Percentiles rank a stretch among this genome's conserved stretches.
Evolutionary conservation across 192 early-diverging fungal species (phyloP).

Genomic region (Coemansia aciculifera): DNA sequence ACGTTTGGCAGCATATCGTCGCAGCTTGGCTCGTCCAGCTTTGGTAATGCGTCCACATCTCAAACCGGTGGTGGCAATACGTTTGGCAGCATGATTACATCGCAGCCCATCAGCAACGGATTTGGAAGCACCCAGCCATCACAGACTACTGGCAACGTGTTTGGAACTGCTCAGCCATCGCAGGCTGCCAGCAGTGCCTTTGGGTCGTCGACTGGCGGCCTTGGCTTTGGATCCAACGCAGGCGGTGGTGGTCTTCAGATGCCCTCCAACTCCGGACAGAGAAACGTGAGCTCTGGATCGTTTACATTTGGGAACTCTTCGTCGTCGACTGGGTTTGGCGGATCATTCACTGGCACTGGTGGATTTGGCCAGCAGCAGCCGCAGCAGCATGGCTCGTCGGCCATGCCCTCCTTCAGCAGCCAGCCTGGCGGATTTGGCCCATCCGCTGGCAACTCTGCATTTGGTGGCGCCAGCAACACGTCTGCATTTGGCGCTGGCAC

Average conservation of each 20-base stretch:
- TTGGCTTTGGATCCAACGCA: constrained; percentile 1
- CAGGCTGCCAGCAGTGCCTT: constrained; percentile 10
- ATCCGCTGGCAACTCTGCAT: constrained; percentile 22
- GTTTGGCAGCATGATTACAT: constrained; percentile 11
- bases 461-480: constrained; percentile 24
- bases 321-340: constrained; percentile 31
- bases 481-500: constrained; percentile 23
- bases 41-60: constrained; percentile 2
- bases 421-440: constrained; percentile 27
- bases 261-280: background rate
- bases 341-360: background rate
- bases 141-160: constrained; percentile 10
- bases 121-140: constrained; percentile 15
- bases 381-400: constrained; percentile 19
- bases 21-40: background rate
- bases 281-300: constrained; percentile 8
- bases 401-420: constrained; percentile 13
- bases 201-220: constrained; percentile 17
- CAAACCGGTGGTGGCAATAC: background rate
- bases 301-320: constrained; percentile 26
- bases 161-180: constrained; percentile 10
- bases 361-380: constrained; percentile 6
- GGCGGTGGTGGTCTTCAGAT: too few species aligned
- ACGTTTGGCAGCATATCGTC: constrained; percentile 16
- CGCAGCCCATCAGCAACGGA: constrained; percentile 2